Evolutionary conservation across 1,139 yeast genomes (phyloP), one percentile per base, ranked within the genome.

Genomic region (Protomyces inundatus): DNA sequence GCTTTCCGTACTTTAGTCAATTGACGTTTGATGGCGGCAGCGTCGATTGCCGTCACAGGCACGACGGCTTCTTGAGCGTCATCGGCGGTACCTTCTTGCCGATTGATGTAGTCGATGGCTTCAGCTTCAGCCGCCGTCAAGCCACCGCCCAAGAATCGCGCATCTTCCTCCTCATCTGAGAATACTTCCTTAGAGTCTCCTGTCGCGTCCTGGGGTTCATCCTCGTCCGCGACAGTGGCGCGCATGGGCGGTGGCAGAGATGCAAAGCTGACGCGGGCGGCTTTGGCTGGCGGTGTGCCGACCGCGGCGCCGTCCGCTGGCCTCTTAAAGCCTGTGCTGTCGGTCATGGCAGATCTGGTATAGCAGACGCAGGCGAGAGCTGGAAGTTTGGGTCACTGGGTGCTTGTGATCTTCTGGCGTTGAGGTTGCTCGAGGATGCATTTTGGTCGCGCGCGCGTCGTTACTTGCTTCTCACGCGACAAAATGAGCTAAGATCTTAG

Each of bases 91-190:
- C 70, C 72, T 9, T 67, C 63, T n/a, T 62, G 67, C 30, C 39
- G 56, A 9, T 74, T 73, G 12, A 72, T 68, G 40, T 68, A 71
- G 32, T 71, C 71, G 34, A 71, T 57, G 14, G 71, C 69, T 23
- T 69, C 66, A n/a, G 67, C 66, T 42, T 70, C 69, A 40, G 61
- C 67, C 3, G 67, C 68, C 23, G 70, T 69, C n/a, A 71, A 63
- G 4, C 74, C 76, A 6, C 72, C 71, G 7, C 71, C 71, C 40
- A 69, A 71, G 57, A 73, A 72, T 30, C 74, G 67, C 33, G 69
- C 72, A 57, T 70, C 71, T 45, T 71, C 72, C 30, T 70, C 72
- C 37, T 68, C 71, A 33, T 67, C 70, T 12, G 33, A 53, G 23
- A n/a, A 34, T n/a, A 32, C 36, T 50, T 50, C 48, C 3, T 7